phyloP scores from a whole-genome alignment of 352 stramenopile genomes.

The Halophytophthora polymorphica region DNA sequence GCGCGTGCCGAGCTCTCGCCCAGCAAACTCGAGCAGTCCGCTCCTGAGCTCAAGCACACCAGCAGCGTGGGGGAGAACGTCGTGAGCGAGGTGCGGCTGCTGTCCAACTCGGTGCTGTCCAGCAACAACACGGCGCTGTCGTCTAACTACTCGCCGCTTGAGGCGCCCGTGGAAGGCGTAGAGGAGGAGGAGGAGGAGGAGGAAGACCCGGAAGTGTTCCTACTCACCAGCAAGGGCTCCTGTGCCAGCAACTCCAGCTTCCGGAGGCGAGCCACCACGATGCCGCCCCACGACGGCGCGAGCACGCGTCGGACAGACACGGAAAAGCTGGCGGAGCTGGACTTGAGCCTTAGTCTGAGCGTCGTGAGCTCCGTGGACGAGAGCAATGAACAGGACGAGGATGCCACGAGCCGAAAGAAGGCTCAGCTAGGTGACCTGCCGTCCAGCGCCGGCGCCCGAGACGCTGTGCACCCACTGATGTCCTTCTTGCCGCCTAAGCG shows the following conservation, averaged over 20 bases:
- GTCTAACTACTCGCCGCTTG: conserved; percentile 12
- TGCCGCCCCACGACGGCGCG: conserved; percentile 15
- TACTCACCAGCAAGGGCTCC: conserved; percentile 2
- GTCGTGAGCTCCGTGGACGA: conserved; percentile 13
- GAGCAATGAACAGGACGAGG: conserved; percentile 19
- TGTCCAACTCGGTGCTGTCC: conserved; percentile 14
- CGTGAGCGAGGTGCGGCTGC: conserved; percentile 10
- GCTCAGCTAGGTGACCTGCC: too few relatives aligned
- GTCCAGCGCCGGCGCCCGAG: conserved; percentile 3
- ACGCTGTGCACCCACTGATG: conserved; percentile 12
- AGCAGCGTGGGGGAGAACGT: conserved; percentile 28
- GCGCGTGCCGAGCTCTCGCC: conserved; percentile 31
- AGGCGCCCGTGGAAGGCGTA: conserved; percentile 4
- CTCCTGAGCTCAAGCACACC: conserved; percentile 2
- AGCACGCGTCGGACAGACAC: too few relatives aligned
- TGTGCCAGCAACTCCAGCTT: not conserved
- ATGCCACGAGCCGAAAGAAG: conserved; percentile 20
- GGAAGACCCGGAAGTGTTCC: conserved; percentile 7
- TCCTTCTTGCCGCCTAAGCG: conserved; percentile 18
- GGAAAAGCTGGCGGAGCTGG: conserved; percentile 11
- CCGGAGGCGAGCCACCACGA: conserved; percentile 19
- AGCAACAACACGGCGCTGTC: conserved; percentile 9
- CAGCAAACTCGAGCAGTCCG: too few relatives aligned
- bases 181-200: conserved; percentile 10
- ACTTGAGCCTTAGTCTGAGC: conserved; percentile 13